A percentile compares a stretch with the other conserved stretches of the same genome.
Conservation (phyloP, 2,329 filamentous ascomycete genomes). For the Arthroderma sp. region DNA sequence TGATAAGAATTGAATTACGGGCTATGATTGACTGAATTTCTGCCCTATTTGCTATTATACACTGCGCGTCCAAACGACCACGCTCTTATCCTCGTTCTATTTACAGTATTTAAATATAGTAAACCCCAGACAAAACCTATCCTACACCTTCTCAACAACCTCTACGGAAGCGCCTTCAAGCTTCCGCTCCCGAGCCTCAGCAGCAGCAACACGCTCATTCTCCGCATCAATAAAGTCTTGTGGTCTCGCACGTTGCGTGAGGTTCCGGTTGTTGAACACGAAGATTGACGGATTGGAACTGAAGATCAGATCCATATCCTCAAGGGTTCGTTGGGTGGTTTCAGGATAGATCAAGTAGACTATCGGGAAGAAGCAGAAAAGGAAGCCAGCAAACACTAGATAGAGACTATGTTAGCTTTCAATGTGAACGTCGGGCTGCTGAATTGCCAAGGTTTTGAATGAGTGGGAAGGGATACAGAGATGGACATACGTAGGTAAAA, state of each 20-base stretch:
- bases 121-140: background rate
- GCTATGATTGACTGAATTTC: no score
- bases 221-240: conserved; percentile 1
- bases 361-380: conserved; percentile 25
- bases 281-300: background rate
- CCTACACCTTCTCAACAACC: background rate
- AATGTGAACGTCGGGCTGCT: no score
- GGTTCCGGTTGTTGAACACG: conserved; percentile 1
- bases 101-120: background rate
- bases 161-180: background rate
- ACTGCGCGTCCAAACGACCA: no score
- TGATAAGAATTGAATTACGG: no score
- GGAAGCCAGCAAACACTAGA: conserved; percentile 23
- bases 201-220: background rate
- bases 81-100: no score
- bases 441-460: no score
- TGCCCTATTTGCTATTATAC: no score
- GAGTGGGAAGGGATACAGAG: no score
- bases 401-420: no score
- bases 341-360: conserved; percentile 41
- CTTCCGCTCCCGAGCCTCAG: background rate
- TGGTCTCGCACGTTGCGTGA: conserved; percentile 1
- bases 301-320: conserved; percentile 12
- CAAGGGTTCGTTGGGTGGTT: conserved; percentile 36
- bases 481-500: conserved; percentile 21